A percentile compares a stretch with the other conserved stretches of the same genome.
phyloP scores from a whole-genome alignment of 2,329 filamentous ascomycete genomes.

The Neospermospora avenae region DNA sequence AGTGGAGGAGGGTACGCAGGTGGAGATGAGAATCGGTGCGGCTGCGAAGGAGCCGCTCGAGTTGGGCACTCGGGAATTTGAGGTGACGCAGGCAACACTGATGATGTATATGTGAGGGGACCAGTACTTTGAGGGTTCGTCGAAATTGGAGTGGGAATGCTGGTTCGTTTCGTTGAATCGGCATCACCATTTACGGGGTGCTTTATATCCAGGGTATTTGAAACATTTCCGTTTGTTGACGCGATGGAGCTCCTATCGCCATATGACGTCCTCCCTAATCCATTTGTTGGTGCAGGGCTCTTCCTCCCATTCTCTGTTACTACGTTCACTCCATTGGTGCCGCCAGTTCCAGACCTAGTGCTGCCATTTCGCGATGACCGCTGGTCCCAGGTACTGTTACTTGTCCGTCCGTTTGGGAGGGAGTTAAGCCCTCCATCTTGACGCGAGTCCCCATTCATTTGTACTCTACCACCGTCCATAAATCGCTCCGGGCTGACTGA shows the following conservation, averaged over 20 bases:
- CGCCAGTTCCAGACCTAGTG: slow-evolving; percentile 32
- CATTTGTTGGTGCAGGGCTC: slow-evolving; percentile 30
- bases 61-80: slow-evolving; percentile 23
- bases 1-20: slow-evolving; percentile 53
- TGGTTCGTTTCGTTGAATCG: slow-evolving; percentile 21
- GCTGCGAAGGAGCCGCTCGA: slow-evolving; percentile 34
- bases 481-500: slow-evolving; percentile 34
- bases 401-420: slow-evolving; percentile 53
- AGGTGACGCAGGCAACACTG: slow-evolving; percentile 31
- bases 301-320: slow-evolving; percentile 32
- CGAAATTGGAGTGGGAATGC: slow-evolving; percentile 27
- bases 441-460: slow-evolving; percentile 31
- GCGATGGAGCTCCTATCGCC: slow-evolving; percentile 30
- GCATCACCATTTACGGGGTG: slow-evolving; percentile 27
- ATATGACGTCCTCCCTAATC: slow-evolving; percentile 23
- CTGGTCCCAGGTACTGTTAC: slow-evolving; percentile 39
- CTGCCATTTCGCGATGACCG: slow-evolving; percentile 33
- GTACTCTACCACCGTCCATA: slow-evolving; percentile 27
- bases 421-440: slow-evolving; percentile 54
- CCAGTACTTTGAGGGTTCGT: slow-evolving; percentile 34
- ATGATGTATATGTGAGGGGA: slow-evolving; percentile 33
- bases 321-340: slow-evolving; percentile 26
- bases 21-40: slow-evolving; percentile 63
- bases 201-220: slow-evolving; percentile 17
- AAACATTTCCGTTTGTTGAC: slow-evolving; percentile 30